Percentiles rank a stretch among this genome's conserved stretches.
Evolutionary conservation across 768 basidiomycete genomes (phyloP).

Genomic region (Termitomyces sp.): DNA sequence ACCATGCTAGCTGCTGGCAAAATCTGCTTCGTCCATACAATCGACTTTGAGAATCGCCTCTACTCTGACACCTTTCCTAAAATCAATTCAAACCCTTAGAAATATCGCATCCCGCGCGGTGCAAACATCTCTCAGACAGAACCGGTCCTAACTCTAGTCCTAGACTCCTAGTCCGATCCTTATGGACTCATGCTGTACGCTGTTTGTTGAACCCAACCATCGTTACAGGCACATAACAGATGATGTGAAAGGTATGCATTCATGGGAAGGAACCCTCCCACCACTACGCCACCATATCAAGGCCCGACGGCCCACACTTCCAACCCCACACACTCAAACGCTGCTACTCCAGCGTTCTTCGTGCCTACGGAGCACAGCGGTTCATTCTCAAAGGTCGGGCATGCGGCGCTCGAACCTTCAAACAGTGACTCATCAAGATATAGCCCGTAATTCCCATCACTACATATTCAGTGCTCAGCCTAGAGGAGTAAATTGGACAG

Average conservation of each 20-base stretch:
- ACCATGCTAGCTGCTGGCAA: no score
- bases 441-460: conserved; percentile 85
- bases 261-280: not conserved
- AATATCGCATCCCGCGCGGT: not conserved
- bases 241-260: not conserved
- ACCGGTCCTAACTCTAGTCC: no score
- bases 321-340: conserved; percentile 89
- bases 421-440: conserved; percentile 81
- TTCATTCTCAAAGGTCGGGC: conserved; percentile 87
- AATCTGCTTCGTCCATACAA: no score
- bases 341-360: conserved; percentile 43
- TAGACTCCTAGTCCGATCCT: not conserved
- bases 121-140: not conserved
- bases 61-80: no score
- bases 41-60: no score
- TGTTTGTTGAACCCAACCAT: not conserved
- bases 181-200: not conserved
- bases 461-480: conserved; percentile 21
- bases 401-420: conserved; percentile 79
- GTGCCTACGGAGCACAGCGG: conserved; percentile 60
- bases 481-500: not conserved
- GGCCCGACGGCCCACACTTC: conserved; percentile 86
- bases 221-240: not conserved
- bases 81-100: not conserved
- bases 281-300: conserved; percentile 7